Evolutionary conservation across 805 yeast species (phyloP).

Genomic region (Lipomyces sp.): DNA sequence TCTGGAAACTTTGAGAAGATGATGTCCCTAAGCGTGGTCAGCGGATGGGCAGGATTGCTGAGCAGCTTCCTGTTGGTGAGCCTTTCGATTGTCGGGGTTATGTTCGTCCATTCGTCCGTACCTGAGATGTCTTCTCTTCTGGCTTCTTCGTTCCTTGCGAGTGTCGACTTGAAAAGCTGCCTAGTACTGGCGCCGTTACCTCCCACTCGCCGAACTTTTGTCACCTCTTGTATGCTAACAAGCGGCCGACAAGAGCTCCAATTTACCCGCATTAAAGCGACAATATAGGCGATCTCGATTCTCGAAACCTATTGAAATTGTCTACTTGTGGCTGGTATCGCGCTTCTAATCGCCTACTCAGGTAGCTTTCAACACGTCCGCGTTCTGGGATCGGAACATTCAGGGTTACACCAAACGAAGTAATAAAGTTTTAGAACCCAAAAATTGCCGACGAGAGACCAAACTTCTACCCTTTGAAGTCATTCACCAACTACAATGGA

Average conservation of each 20-base stretch:
- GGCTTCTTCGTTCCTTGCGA: neutral
- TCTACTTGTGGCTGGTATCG: neutral
- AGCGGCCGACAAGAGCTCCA: neutral
- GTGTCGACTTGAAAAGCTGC: neutral
- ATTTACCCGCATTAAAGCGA: conserved; percentile 1
- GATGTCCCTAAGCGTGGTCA: conserved; percentile 78
- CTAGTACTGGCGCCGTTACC: neutral
- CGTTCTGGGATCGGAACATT: too few relatives aligned
- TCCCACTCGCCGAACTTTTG: neutral
- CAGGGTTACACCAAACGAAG: too few relatives aligned
- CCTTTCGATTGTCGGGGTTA: conserved; percentile 71
- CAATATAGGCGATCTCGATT: neutral
- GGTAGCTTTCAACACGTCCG: neutral
- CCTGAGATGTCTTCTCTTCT: conserved; percentile 49
- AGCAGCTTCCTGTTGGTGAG: conserved; percentile 77
- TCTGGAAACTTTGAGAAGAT: conserved; percentile 67
- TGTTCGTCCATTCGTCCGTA: conserved; percentile 82
- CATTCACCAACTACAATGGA: conserved; percentile 13
- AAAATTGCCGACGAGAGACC: too few relatives aligned
- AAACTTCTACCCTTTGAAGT: neutral
- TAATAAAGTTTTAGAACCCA: too few relatives aligned
- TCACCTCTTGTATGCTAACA: neutral
- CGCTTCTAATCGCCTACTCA: neutral
- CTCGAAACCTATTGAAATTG: neutral
- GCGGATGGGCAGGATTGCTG: conserved; percentile 76